Evolutionary conservation across 1,139 yeast genomes (phyloP).

Genomic region (Blastobotrys arbuscula): DNA sequence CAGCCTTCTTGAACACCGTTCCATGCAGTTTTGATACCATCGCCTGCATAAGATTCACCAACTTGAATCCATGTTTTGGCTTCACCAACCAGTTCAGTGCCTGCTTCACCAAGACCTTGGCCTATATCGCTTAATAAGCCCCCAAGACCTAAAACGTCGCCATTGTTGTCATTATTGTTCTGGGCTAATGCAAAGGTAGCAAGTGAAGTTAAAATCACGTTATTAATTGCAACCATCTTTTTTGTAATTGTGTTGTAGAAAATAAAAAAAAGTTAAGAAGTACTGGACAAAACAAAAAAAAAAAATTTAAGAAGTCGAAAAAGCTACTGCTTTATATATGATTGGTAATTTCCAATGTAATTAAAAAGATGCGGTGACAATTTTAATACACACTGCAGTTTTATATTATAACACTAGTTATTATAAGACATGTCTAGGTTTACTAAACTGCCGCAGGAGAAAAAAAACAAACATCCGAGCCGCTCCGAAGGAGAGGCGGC

Average conservation of each 20-base stretch:
- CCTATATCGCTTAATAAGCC: slow-evolving; percentile 5
- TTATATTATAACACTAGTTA: no score
- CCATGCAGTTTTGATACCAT: slow-evolving; percentile 11
- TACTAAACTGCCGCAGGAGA: no score
- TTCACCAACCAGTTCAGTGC: slow-evolving; percentile 7
- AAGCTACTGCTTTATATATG: no score
- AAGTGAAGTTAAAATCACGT: background rate
- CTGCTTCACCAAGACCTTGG: slow-evolving; percentile 4
- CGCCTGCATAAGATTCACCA: slow-evolving; percentile 13
- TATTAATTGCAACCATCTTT: slow-evolving; percentile 3
- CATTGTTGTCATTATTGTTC: background rate
- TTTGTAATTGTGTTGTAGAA: background rate
- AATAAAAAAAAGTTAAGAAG: background rate
- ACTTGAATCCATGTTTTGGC: slow-evolving; percentile 8
- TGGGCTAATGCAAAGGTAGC: background rate
- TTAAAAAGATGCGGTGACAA: no score
- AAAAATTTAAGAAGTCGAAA: background rate
- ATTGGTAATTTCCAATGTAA: no score
- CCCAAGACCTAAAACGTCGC: background rate
- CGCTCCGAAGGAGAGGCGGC: no score
- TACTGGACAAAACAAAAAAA: background rate
- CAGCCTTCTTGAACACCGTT: slow-evolving; percentile 8
- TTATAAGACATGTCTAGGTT: no score
- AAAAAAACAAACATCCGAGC: no score
- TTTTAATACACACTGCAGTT: no score